These are phyloP conservation scores for Jatropha podagrica DNA, from an alignment of 441 rosid species.

Conservation along the genomic window DNA sequence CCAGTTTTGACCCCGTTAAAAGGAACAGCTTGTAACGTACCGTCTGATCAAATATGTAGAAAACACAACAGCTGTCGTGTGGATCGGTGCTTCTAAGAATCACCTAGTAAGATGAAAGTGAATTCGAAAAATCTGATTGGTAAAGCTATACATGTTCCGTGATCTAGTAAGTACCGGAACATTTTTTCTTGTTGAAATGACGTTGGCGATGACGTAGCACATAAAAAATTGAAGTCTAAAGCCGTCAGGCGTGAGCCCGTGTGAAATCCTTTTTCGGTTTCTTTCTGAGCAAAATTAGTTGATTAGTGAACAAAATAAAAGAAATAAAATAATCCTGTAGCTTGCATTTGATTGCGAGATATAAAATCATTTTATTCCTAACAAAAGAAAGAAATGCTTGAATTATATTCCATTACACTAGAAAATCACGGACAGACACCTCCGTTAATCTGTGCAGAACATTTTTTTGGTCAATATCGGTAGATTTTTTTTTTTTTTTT, in stretches of 20 bases:
- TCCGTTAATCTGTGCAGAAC: too few species aligned
- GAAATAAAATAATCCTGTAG: too few species aligned
- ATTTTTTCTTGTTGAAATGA: background rate
- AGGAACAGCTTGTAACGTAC: background rate
- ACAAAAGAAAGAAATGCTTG: too few species aligned
- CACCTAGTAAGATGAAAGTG: background rate
- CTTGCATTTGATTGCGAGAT: too few species aligned
- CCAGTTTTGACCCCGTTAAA: background rate
- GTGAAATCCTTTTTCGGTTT: background rate
- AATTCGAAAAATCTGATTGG: background rate
- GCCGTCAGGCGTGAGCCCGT: background rate
- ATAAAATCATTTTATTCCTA: too few species aligned
- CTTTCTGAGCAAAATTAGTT: too few species aligned
- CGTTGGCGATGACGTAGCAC: slow-evolving; percentile 3
- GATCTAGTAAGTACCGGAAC: background rate
- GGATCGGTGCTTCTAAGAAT: background rate
- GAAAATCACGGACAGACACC: too few species aligned
- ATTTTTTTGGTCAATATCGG: too few species aligned
- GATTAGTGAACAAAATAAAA: too few species aligned
- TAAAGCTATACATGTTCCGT: background rate
- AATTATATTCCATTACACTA: too few species aligned
- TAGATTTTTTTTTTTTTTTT: too few species aligned
- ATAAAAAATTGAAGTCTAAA: background rate
- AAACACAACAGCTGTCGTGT: background rate
- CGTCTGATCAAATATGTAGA: background rate